Evolutionary conservation across 306 rosid species (phyloP).

Genomic region (Cyclanthera cordifolia): DNA sequence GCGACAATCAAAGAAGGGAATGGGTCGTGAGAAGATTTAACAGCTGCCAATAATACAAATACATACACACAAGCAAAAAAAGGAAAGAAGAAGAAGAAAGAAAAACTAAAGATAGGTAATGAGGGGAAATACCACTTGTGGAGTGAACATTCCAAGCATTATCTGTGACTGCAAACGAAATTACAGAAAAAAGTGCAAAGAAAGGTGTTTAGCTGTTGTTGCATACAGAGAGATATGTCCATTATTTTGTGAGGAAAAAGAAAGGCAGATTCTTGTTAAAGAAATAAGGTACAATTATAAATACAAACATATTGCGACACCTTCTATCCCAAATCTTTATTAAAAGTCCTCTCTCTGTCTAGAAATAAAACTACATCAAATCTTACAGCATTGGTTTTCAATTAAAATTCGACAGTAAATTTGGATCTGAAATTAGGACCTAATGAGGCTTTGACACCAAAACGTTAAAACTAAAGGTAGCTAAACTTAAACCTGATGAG

Average conservation of each 20-base stretch:
- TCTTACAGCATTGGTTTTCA: neutral
- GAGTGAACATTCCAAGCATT: slow-evolving; percentile 92
- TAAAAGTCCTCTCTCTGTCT: neutral
- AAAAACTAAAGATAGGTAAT: slow-evolving; percentile 5
- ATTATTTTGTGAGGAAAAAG: neutral
- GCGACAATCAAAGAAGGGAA: slow-evolving; percentile 22
- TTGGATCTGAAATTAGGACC: neutral
- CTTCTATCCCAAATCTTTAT: neutral
- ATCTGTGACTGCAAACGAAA: slow-evolving; percentile 73
- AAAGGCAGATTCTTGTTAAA: neutral
- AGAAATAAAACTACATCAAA: neutral
- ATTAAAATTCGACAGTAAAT: neutral
- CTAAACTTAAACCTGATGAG: neutral
- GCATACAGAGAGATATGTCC: neutral
- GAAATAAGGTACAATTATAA: neutral
- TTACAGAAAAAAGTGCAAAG: neutral
- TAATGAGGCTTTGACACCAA: neutral
- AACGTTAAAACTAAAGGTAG: neutral
- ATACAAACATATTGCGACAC: neutral
- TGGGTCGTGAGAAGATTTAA: slow-evolving; percentile 4
- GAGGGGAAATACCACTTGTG: slow-evolving; percentile 62
- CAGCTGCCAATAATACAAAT: neutral
- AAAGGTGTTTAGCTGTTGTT: neutral
- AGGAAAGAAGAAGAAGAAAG: neutral
- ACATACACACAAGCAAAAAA: neutral